Evolutionary conservation across 495 filamentous ascomycete genomes (phyloP).

Genomic region (Talaromyces trachyspermus): DNA sequence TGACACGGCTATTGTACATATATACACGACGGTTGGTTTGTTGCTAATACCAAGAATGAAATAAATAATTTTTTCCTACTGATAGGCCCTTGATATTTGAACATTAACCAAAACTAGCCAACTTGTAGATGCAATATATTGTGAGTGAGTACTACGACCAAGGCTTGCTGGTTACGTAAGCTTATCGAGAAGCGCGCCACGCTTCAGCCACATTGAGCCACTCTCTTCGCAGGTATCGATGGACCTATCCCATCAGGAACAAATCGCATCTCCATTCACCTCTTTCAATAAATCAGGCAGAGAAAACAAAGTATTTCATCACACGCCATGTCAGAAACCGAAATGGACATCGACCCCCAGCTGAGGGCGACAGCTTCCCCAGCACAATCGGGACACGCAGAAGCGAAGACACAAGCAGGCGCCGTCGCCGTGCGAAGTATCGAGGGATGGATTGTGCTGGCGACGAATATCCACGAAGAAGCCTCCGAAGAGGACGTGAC

Average conservation of each 20-base stretch:
- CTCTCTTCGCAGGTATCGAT: too few species aligned
- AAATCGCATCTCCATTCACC: too few species aligned
- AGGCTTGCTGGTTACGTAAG: too few species aligned
- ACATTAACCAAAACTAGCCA: too few species aligned
- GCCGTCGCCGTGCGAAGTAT: constrained; percentile 94
- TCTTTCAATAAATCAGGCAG: too few species aligned
- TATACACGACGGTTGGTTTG: background rate
- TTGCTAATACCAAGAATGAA: background rate
- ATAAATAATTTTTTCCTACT: background rate
- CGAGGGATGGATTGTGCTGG: constrained; percentile 97
- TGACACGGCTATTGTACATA: constrained; percentile 7
- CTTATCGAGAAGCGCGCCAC: too few species aligned
- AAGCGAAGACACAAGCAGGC: constrained; percentile 63
- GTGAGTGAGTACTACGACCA: too few species aligned
- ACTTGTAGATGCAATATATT: too few species aligned
- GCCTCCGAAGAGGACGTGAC: constrained; percentile 92
- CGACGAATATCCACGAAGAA: constrained; percentile 96
- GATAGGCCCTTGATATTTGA: too few species aligned
- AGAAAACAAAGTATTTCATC: background rate
- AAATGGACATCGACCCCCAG: constrained; percentile 76
- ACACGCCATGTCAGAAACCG: constrained; percentile 50
- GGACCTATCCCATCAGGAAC: too few species aligned
- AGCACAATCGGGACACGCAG: constrained; percentile 48
- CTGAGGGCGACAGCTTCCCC: constrained; percentile 33
- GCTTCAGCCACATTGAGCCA: too few species aligned